These are phyloP conservation scores for Fomitopsis palustris DNA, from an alignment of 1,284 basidiomycete species.

Conservation along the genomic window DNA sequence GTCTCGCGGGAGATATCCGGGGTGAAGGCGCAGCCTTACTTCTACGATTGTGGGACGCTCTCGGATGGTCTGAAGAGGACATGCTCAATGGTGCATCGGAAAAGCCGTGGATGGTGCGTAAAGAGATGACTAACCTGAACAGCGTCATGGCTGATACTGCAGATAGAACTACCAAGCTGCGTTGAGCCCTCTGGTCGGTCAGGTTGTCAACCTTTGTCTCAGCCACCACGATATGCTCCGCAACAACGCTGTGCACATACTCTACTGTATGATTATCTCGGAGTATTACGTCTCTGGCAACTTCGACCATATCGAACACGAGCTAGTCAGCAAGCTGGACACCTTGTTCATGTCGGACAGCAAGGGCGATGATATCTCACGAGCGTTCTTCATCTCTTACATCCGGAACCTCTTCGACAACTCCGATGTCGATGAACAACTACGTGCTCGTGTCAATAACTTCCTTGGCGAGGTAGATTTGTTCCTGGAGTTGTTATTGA, in stretches of 20 bases:
- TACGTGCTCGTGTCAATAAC: slow-evolving; percentile 73
- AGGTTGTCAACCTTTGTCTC: slow-evolving; percentile 89
- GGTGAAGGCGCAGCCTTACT: slow-evolving; percentile 90
- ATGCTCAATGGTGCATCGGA: slow-evolving; percentile 43
- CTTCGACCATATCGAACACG: slow-evolving; percentile 87
- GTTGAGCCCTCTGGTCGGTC: slow-evolving; percentile 84
- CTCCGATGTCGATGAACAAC: slow-evolving; percentile 74
- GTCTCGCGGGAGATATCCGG: slow-evolving; percentile 90
- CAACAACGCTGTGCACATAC: slow-evolving; percentile 87
- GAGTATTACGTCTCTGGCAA: slow-evolving; percentile 82
- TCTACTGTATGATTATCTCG: slow-evolving; percentile 95
- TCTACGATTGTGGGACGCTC: slow-evolving; percentile 81
- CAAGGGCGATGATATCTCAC: slow-evolving; percentile 86
- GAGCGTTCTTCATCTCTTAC: slow-evolving; percentile 93
- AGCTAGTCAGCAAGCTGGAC: slow-evolving; percentile 93
- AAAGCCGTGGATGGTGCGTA: slow-evolving; percentile 60
- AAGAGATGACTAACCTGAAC: background rate
- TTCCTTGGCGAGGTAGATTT: slow-evolving; percentile 91
- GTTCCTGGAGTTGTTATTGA: slow-evolving; percentile 92
- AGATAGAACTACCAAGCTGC: slow-evolving; percentile 78
- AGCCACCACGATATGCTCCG: slow-evolving; percentile 93
- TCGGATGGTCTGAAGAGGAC: slow-evolving; percentile 72
- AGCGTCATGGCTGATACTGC: background rate
- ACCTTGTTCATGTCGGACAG: slow-evolving; percentile 89
- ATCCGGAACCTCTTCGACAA: slow-evolving; percentile 85